phyloP scores from a whole-genome alignment of 129 eudicot species.

The sunflower (Helianthus annuus) region HanXRQr2.0-SUNRISE NC_035441.2:150213859-150214358 shows the following conservation, averaged over 20 bases:
- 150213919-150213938: conserved; percentile 25
- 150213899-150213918: conserved; percentile 40
- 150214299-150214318: too few species aligned
- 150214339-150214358: neutral
- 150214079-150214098: neutral
- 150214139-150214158: neutral
- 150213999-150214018: conserved; percentile 27
- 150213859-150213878: conserved; percentile 30
- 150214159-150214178: too few species aligned
- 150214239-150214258: too few species aligned
- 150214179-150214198: too few species aligned
- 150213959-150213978: conserved; percentile 22
- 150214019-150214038: neutral
- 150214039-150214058: neutral
- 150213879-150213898: conserved; percentile 16
- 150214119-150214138: neutral
- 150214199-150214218: too few species aligned
- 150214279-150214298: too few species aligned
- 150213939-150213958: conserved; percentile 29
- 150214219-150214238: too few species aligned
- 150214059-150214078: conserved; percentile 1
- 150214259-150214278: too few species aligned
- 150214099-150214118: neutral
- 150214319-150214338: too few species aligned
- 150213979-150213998: conserved; percentile 42